phyloP scores from a whole-genome alignment of 148 eudicot genomes.

The Limonium bicolor region DNA sequence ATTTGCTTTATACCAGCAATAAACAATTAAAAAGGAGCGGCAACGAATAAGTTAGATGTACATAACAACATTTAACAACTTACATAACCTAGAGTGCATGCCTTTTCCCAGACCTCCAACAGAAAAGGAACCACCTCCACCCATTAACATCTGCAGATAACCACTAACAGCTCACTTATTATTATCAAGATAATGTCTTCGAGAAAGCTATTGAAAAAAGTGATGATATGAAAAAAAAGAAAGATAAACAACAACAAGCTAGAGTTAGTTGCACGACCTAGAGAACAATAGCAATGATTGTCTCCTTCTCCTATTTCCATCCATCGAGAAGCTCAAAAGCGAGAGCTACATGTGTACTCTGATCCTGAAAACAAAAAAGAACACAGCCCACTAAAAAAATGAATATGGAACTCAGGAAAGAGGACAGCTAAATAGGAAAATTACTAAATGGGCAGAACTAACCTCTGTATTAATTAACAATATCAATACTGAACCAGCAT shows the following conservation, averaged over 20 bases:
- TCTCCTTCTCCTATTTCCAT: constrained; percentile 55
- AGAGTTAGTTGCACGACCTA: constrained; percentile 24
- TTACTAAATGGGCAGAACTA: neutral
- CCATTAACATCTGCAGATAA: neutral
- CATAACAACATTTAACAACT: constrained; percentile 6
- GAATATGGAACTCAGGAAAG: neutral
- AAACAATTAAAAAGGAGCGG: too few species aligned
- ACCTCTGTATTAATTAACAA: too few species aligned
- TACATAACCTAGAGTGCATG: constrained; percentile 2
- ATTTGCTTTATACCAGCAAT: too few species aligned
- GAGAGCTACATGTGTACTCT: constrained; percentile 77
- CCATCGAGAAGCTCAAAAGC: constrained; percentile 88
- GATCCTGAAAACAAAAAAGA: constrained; percentile 6
- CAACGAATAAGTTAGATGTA: constrained; percentile 46
- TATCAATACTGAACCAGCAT: too few species aligned
- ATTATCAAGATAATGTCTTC: too few species aligned
- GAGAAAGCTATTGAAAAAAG: neutral
- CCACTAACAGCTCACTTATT: too few species aligned
- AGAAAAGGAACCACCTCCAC: constrained; percentile 1
- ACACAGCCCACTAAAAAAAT: neutral
- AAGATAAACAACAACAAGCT: neutral
- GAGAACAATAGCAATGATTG: constrained; percentile 61
- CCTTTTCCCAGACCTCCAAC: constrained; percentile 5
- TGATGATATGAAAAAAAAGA: neutral
- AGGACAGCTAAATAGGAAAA: neutral